Conservation (phyloP, 164 flowering plant genomes). For the Aristolochia contorta region DNA sequence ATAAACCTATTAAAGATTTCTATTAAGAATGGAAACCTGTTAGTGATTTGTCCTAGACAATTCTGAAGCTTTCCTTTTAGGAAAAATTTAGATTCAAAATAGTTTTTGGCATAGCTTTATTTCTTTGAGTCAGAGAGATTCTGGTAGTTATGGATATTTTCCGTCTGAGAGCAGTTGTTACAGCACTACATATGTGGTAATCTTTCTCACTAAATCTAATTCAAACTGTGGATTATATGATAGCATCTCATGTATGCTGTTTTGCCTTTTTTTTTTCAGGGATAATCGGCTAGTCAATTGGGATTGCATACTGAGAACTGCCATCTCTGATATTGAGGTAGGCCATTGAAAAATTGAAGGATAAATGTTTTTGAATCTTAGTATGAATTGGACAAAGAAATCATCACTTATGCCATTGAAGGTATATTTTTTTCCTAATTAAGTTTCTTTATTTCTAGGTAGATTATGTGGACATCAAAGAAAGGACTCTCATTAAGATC, state of each 20-base stretch:
- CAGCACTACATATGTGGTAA: no score
- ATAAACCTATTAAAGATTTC: no score
- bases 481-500: conserved; percentile 56
- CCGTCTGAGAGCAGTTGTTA: no score
- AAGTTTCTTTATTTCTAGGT: conserved; percentile 41
- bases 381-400: not conserved
- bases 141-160: no score
- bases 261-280: conserved; percentile 27
- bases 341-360: not conserved
- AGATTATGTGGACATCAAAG: conserved; percentile 74
- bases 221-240: no score
- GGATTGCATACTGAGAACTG: conserved; percentile 89
- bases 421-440: not conserved
- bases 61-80: no score
- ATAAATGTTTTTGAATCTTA: not conserved
- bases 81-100: no score
- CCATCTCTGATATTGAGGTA: conserved; percentile 98
- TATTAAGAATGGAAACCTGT: no score
- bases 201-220: no score
- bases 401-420: not conserved
- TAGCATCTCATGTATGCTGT: not conserved
- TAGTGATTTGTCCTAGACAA: no score
- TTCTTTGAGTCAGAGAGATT: no score
- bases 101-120: no score
- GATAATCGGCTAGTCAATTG: conserved; percentile 89